Percentiles rank a stretch among this genome's conserved stretches.
phyloP scores from a whole-genome alignment of 768 basidiomycete species.

The Macrolepiota albuminosa region DNA sequence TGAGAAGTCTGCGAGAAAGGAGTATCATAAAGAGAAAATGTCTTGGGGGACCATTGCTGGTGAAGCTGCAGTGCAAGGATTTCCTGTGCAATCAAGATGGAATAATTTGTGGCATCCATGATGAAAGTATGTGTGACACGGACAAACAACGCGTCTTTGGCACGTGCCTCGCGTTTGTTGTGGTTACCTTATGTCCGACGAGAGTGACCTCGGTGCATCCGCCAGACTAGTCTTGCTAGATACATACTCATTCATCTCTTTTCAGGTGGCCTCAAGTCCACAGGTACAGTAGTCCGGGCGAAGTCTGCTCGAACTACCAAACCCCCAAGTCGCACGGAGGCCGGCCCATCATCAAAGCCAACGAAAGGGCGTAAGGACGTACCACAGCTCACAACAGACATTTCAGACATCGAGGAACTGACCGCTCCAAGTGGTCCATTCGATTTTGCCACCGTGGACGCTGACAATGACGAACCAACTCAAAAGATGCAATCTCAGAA shows the following conservation, averaged over 20 bases:
- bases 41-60: too few relatives aligned
- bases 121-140: too few relatives aligned
- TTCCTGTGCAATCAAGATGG: too few relatives aligned
- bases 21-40: neutral
- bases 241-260: neutral
- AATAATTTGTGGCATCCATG: too few relatives aligned
- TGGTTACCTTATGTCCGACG: conserved; percentile 15
- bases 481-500: conserved; percentile 7
- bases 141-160: conserved; percentile 8
- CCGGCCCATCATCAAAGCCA: conserved; percentile 17
- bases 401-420: conserved; percentile 18
- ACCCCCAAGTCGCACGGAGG: conserved; percentile 12
- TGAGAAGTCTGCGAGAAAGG: neutral
- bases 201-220: conserved; percentile 16
- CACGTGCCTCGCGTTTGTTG: conserved; percentile 19
- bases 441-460: conserved; percentile 5
- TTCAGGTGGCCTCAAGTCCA: conserved; percentile 16
- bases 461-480: conserved; percentile 1
- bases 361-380: conserved; percentile 11
- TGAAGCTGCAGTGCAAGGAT: neutral
- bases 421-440: neutral
- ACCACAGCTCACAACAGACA: conserved; percentile 1
- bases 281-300: conserved; percentile 4
- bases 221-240: neutral
- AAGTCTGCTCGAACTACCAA: conserved; percentile 8